phyloP scores from a whole-genome alignment of 352 stramenopile genomes.

The Pythium aristosporum region DNA sequence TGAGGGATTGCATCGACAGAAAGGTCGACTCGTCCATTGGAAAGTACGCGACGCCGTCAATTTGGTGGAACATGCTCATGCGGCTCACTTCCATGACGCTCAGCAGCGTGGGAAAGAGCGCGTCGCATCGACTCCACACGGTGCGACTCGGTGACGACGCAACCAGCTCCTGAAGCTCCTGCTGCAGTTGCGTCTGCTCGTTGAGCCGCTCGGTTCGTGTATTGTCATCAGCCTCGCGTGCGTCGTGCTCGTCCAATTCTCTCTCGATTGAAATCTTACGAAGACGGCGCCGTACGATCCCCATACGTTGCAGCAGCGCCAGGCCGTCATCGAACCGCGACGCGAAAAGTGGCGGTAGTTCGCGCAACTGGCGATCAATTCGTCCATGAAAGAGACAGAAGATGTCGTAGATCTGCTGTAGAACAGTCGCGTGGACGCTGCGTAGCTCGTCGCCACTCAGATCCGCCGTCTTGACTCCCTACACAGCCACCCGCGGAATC shows the following conservation, averaged over 20 bases:
- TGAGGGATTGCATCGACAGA: slow-evolving; percentile 50
- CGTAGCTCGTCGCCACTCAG: slow-evolving; percentile 37
- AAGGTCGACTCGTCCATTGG: slow-evolving; percentile 50
- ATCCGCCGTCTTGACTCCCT: neutral
- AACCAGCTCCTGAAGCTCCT: slow-evolving; percentile 32
- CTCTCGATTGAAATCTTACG: slow-evolving; percentile 43
- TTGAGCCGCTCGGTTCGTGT: neutral
- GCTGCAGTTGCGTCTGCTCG: slow-evolving; percentile 16
- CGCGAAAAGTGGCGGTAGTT: neutral
- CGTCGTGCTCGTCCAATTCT: slow-evolving; percentile 25
- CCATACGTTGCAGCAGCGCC: slow-evolving; percentile 46
- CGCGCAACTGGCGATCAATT: slow-evolving; percentile 40
- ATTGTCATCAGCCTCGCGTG: slow-evolving; percentile 4
- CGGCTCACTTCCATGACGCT: slow-evolving; percentile 31
- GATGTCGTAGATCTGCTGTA: slow-evolving; percentile 47
- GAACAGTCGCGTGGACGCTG: slow-evolving; percentile 33
- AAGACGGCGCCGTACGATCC: slow-evolving; percentile 34
- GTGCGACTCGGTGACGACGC: slow-evolving; percentile 30
- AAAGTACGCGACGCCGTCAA: slow-evolving; percentile 48
- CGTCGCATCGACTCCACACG: slow-evolving; percentile 32
- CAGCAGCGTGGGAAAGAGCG: slow-evolving; percentile 50
- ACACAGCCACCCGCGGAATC: no score
- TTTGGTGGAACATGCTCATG: slow-evolving; percentile 39
- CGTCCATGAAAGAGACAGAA: slow-evolving; percentile 56
- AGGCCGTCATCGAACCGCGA: slow-evolving; percentile 40